Percentiles rank a stretch among this genome's conserved stretches.
Evolutionary conservation across 176 grass and related monocot genomes (phyloP).

Genomic region (Ensete ventricosum): DNA sequence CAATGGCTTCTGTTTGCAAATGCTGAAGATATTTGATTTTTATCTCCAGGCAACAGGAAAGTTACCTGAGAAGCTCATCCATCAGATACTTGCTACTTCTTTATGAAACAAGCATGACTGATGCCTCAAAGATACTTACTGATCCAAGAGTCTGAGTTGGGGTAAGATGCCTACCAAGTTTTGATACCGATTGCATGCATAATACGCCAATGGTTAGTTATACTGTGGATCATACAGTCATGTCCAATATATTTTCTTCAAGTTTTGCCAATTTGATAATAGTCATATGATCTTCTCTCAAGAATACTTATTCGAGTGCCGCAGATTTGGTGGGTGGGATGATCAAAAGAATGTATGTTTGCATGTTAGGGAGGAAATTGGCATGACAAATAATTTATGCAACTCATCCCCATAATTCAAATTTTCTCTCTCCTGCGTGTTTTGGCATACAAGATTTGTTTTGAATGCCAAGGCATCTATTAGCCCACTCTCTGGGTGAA

Average conservation of each 20-base stretch:
- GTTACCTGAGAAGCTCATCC: constrained; percentile 58
- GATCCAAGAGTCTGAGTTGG: neutral
- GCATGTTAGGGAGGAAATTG: too few relatives aligned
- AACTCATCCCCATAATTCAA: too few relatives aligned
- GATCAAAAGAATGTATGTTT: too few relatives aligned
- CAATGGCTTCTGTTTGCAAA: neutral
- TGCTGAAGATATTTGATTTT: constrained; percentile 13
- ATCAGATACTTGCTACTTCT: constrained; percentile 32
- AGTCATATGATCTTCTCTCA: too few relatives aligned
- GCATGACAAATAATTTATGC: too few relatives aligned
- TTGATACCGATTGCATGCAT: neutral
- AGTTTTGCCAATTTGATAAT: too few relatives aligned
- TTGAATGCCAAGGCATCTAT: too few relatives aligned
- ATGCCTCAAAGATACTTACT: neutral
- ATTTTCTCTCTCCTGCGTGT: too few relatives aligned
- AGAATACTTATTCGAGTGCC: too few relatives aligned
- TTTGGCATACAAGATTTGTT: too few relatives aligned
- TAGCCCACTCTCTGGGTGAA: too few relatives aligned
- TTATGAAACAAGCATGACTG: constrained; percentile 19
- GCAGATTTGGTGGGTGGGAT: too few relatives aligned
- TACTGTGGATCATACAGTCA: neutral
- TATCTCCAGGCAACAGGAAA: constrained; percentile 60
- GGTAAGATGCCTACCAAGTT: neutral
- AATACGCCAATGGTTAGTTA: neutral
- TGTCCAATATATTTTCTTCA: neutral